These are phyloP conservation scores for Paecilomyces sp. DNA, from an alignment of 2,329 filamentous ascomycete species.

Conservation along the genomic window DNA sequence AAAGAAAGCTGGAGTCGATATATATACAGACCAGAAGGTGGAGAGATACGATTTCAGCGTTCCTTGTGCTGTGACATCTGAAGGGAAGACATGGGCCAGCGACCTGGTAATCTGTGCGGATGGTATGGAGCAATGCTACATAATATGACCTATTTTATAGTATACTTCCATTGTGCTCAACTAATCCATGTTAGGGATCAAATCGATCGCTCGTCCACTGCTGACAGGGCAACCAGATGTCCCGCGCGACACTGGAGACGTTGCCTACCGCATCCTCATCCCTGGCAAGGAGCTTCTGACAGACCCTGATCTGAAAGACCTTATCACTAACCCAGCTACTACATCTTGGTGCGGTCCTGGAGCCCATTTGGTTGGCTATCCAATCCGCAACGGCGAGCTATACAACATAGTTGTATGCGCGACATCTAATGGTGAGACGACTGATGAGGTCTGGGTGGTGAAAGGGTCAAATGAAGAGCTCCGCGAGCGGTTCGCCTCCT, in stretches of 20 bases:
- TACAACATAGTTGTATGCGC: conserved; percentile 29
- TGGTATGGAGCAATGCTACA: not conserved
- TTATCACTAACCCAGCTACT: conserved; percentile 21
- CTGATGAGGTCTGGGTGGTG: conserved; percentile 17
- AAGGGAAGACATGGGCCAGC: conserved; percentile 2
- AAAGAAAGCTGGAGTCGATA: conserved; percentile 30
- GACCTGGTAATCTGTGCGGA: not conserved
- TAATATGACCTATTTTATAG: not conserved
- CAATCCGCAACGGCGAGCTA: conserved; percentile 22
- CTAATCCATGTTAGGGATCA: conserved; percentile 10
- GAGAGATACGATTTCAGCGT: conserved; percentile 16
- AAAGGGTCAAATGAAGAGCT: conserved; percentile 29
- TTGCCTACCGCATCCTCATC: conserved; percentile 30
- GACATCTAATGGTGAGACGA: conserved; percentile 12
- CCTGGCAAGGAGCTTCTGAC: conserved; percentile 19
- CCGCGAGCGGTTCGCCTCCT: conserved; percentile 24
- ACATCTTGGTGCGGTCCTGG: conserved; percentile 29
- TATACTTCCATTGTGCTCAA: not conserved
- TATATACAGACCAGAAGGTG: conserved; percentile 18
- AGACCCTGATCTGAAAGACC: conserved; percentile 16
- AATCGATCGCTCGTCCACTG: conserved; percentile 16
- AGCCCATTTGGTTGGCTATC: conserved; percentile 26
- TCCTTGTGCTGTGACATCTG: conserved; percentile 14
- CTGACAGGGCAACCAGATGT: conserved; percentile 17
- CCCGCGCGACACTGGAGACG: conserved; percentile 24